Base-by-base conservation (phyloP, 2,329 filamentous ascomycete species). In the Zalaria obscura region DNA sequence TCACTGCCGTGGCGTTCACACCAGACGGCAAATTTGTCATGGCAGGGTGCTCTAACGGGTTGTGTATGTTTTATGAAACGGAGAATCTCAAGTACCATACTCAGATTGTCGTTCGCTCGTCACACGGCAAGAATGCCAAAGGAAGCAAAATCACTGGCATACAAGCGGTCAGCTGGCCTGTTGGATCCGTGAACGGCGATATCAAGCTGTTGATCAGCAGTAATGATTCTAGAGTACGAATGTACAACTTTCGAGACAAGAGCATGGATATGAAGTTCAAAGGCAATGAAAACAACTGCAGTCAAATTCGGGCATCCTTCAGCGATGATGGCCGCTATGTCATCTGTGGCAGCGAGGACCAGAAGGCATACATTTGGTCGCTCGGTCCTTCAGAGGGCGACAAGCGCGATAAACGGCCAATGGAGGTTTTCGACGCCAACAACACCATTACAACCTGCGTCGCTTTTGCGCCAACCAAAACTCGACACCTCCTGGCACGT, bases 91-190 rank as follows among this genome's bases (percentile, higher is more conserved):
- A 85, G 54, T 76, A 80, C 40, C 75, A 84, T 49, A 82, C 81
- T 1, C 87, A 95, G 56, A 80, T 96, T 27, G 87, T 94, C 50
- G 88, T 95, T n/a, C 79, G 88, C 36, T 95, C 88, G 0, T 86
- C 86, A 0, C 75, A 88, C 45, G 89, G 91, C 3, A 88, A 87
- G 56, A 96, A 95, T 55, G 83, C 88, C 4, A 95, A 93, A 58
- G 89, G 89, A 4, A 94, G 87, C 65, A 98, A 98, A 58, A 94
- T 98, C 51, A 96, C 91, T 0, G 88, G 87, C 5, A 94, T 98
- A 40, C 79, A 89, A 54, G 82, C 86, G 0, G 78, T 80, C 48
- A 61, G 66, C 10, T 67, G 76, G 38, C 76, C 78, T 4, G 67
- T 70, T 2, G 64, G 70, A 25, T 65, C 73, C 39, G 64, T 66